Conservation (phyloP, 495 filamentous ascomycete species). For the Hypoxylon lienhwacheense region DNA sequence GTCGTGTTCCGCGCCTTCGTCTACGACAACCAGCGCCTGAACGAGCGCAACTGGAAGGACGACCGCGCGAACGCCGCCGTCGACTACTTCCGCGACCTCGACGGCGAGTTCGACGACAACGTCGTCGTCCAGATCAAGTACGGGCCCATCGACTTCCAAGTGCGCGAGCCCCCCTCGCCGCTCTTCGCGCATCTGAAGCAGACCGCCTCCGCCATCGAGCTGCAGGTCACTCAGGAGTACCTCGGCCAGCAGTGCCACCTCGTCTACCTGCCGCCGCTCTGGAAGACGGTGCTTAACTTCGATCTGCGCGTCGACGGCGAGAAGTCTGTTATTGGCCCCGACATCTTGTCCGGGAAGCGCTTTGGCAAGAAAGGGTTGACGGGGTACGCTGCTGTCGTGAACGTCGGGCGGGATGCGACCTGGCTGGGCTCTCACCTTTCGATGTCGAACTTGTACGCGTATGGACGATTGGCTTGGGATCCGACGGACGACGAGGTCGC, state of each 20-base stretch:
- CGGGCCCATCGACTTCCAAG: constrained; percentile 76
- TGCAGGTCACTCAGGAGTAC: constrained; percentile 70
- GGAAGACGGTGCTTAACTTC: constrained; percentile 68
- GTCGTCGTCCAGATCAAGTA: constrained; percentile 74
- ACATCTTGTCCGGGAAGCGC: constrained; percentile 61
- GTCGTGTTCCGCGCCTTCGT: constrained; percentile 76
- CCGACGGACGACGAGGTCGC: constrained; percentile 46
- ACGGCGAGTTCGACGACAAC: constrained; percentile 68
- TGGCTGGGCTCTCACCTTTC: constrained; percentile 70
- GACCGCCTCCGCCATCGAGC: constrained; percentile 64
- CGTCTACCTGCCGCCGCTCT: constrained; percentile 66
- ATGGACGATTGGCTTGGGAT: constrained; percentile 67
- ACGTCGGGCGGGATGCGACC: constrained; percentile 66
- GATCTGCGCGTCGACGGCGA: constrained; percentile 62
- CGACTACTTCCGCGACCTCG: constrained; percentile 65
- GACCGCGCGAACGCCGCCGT: constrained; percentile 72
- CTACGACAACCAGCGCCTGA: constrained; percentile 58
- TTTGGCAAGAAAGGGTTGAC: constrained; percentile 58
- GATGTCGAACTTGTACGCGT: constrained; percentile 75
- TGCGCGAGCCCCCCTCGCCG: constrained; percentile 69
- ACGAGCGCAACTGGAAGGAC: constrained; percentile 62
- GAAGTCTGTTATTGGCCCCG: constrained; percentile 53
- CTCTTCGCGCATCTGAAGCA: constrained; percentile 65
- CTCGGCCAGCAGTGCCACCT: constrained; percentile 71
- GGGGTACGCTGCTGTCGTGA: constrained; percentile 69